Evolutionary conservation across 192 early-diverging fungal genomes (phyloP), one percentile per base, ranked within the genome.

Genomic region (Pilobolus umbonatus): DNA sequence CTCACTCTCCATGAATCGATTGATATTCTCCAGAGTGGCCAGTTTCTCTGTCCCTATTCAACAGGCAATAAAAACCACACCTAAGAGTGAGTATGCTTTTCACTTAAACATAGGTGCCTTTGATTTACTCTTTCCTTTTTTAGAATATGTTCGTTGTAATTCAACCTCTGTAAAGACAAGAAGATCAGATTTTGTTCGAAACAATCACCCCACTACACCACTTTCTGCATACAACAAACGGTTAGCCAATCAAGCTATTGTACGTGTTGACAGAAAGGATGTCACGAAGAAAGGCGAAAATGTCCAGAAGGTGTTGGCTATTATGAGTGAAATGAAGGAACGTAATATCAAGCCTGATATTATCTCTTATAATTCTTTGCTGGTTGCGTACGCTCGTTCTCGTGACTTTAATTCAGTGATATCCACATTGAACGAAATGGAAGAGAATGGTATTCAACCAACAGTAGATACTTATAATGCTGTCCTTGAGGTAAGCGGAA

Each of bases 391-490:
- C 45, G 62, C 50, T 26, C 60, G 62, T 12, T 55, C 69, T 12
- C 62, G 60, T 6, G 52, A 60, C 25, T 28, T 44, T 0, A 19
- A 51, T 0, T 30, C 43, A 4, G 65, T 66, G 0, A 46, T 73
- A 28, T 12, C 25, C 0, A 79, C 71, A 0, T 36, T 79, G 24
- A 50, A 68, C 35, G 65, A 70, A 22, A 79, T 79, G 77, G 40
- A 35, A 5, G 39, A 67, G 1, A 52, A 57, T 0, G 65, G 61
- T 2, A 46, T 73, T 12, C 5, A 40, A 6, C 75, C 75, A 10
- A 73, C 60, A 15, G 60, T 73, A 36, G 65, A 67, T 2, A 57
- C 35, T 25, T 80, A 65, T 44, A 75, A 76, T 40, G 57, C 72
- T 30, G 62, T 67, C 7, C 56, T 77, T 5, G 35, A 72, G 40